Evolutionary conservation across 2,329 filamentous ascomycete genomes (phyloP), one percentile per base, ranked within the genome.

Genomic region (Lachnellula subtilissima): DNA sequence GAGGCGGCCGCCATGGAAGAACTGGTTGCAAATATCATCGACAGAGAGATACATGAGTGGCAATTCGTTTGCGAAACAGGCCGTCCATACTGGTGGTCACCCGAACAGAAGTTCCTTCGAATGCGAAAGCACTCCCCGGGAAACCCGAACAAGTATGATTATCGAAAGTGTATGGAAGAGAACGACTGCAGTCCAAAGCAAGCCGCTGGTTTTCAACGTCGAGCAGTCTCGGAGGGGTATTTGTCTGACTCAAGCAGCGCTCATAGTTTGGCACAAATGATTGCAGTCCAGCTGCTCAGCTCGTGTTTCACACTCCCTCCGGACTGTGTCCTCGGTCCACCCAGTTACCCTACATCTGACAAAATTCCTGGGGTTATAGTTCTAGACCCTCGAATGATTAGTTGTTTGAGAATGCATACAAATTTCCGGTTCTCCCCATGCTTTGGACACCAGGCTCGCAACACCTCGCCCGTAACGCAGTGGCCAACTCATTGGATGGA

Each of bases 41-140:
- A 68, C 32, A 50, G 56, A 35, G 68, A 70, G 59, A 66, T 69
- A 42, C 60, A 56, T 14, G 67, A 69, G 56, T 70, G 67, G 67
- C 63, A 69, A 42, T 64, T 64, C 43, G 62, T 66, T 19, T 69
- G 67, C 50, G 54, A 59, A 36, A 66, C 65, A 46, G 66, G 68
- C 23, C 55, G 63, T 36, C 67, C 67, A 15, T 68, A 66, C 53
- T 69, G 68, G 65, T 70, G 67, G 66, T 68, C 63, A n/a, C 62
- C 65, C 15, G 61, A 65, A 46, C 61, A 66, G 12, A 67, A 62
- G 49, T 59, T 57, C 28, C 48, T 45, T 22, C 49, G 53, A 7
- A 22, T 61, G 43, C 61, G 59, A 50, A 62, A 58, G 12, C 28
- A 59, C 9, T 53, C 53, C 36, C 47, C 47, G 2, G 56, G 48